Evolutionary conservation across 768 basidiomycete genomes (phyloP), one percentile per base, ranked within the genome.

Genomic region (Boletus rex-veris): DNA sequence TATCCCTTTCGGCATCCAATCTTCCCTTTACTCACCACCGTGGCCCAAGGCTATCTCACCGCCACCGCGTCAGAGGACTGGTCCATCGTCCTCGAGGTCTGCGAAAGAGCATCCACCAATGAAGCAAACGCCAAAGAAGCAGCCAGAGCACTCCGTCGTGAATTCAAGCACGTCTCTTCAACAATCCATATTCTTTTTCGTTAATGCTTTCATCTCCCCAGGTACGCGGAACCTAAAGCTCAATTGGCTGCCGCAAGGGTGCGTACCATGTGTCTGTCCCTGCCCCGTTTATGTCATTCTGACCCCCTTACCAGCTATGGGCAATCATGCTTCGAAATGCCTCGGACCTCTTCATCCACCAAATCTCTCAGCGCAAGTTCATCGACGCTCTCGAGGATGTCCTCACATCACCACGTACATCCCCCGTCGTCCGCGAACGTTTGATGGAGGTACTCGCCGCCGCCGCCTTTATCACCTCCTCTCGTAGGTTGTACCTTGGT

Each of bases 321-420:
- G 86, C 92, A 3, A 86, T 95, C 60, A 88, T 95, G 86, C 79
- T 95, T 36, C 83, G 84, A 28, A 94, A 95, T 64, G 85, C 85
- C 4, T 80, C 84, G 1, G 82, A 86, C 10, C 64, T 80, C 14
- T 92, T 94, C 63, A 80, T 90, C 35, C 69, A 78, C 12, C 85
- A 90, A 60, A 85, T 83, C 37, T 78, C 82, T 14, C 76, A 84
- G 31, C 83, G 84, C 62, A 92, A 92, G 66, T 93, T 93, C 63
- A 70, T 89, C 18, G 86, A 91, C 48, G 84, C 82, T 1, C 73
- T 93, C 16, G 91, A 92, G 55, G 88, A 92, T 16, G 78, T 90
- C 18, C 71, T 92, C 4, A 74, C 70, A 2, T 81, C 80, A 0
- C 62, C 80, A 1, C 76, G 81, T 41, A 90, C 90, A 1, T 80